Base-by-base conservation (phyloP, 2,329 filamentous ascomycete species). In the Neonectria coccinea region DNA sequence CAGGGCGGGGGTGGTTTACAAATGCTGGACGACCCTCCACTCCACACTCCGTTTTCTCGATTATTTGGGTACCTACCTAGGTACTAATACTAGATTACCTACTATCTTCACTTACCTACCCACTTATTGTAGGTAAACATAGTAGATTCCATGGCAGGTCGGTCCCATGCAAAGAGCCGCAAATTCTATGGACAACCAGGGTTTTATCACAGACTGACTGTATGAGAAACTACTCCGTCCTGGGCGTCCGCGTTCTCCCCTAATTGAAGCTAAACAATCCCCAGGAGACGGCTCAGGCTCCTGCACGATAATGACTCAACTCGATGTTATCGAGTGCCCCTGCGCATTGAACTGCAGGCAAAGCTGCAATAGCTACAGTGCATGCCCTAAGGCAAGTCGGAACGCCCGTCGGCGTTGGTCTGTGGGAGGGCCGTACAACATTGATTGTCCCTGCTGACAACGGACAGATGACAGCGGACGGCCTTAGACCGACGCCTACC, bases 221-320 rank as follows among this genome's bases (percentile, higher is more conserved):
- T 5, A n/a, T 36, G 16, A 50, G 47, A 27, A 56, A 31, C 16
- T 12, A 18, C 16, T 14, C 33, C 33, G 33, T 16, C 5, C 33
- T 16, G 16, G 36, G 14, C 14, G 14, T 8, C 36, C 6, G 14
- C 36, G 5, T n/a, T 39, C 36, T 29, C 56, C 33, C 47, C 25
- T 6, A 25, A 25, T 45, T 31, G 25, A 52, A 52, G 18, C 29
- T 8, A 9, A 50, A 59, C 25, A n/a, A 18, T 41, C 42, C 56
- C 56, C 47, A 59, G 22, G 36, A n/a, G 9, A 36, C n/a, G 14
- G 47, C 25, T 50, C 47, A 11, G 36, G 18, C 27, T 25, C 11
- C 31, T 57, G 56, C 45, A 45, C 33, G 33, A 33, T 31, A 41
- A 47, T 59, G 56, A 52, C 56, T 59, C 56, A 59, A 45, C 18